phyloP scores from a whole-genome alignment of 805 yeast species.

The Pichia californica region DNA sequence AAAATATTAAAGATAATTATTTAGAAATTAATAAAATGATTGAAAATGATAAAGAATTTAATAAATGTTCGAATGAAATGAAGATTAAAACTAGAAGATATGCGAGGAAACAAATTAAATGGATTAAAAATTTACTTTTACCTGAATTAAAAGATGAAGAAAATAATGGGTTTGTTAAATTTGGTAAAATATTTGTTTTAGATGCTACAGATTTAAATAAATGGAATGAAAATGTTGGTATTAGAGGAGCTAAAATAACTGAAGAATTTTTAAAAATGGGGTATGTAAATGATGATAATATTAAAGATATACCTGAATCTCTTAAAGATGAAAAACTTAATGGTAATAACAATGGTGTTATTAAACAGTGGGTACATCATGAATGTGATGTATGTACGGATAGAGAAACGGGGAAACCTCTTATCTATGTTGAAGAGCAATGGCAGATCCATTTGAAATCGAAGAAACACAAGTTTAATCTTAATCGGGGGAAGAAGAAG shows the following conservation, averaged over 20 bases:
- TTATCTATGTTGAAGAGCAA: conserved; percentile 68
- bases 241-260: conserved; percentile 49
- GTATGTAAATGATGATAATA: not conserved
- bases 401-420: conserved; percentile 39
- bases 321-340: conserved; percentile 10
- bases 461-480: conserved; percentile 56
- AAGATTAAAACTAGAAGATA: conserved; percentile 78
- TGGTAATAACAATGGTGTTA: conserved; percentile 7
- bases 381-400: conserved; percentile 62
- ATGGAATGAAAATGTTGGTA: conserved; percentile 56
- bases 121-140: conserved; percentile 72
- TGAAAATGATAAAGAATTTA: conserved; percentile 22
- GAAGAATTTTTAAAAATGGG: conserved; percentile 20
- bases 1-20: not conserved
- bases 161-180: conserved; percentile 41
- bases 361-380: conserved; percentile 54
- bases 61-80: conserved; percentile 63
- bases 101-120: conserved; percentile 82
- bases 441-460: conserved; percentile 66
- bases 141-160: conserved; percentile 50
- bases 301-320: conserved; percentile 16
- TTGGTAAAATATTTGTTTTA: conserved; percentile 59
- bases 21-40: conserved; percentile 2
- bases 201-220: conserved; percentile 66
- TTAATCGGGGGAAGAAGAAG: conserved; percentile 42